A percentile compares a stretch with the other conserved stretches of the same genome.
Conservation (phyloP, 78 protist species). For the Dictyostelium intermedium region DNA sequence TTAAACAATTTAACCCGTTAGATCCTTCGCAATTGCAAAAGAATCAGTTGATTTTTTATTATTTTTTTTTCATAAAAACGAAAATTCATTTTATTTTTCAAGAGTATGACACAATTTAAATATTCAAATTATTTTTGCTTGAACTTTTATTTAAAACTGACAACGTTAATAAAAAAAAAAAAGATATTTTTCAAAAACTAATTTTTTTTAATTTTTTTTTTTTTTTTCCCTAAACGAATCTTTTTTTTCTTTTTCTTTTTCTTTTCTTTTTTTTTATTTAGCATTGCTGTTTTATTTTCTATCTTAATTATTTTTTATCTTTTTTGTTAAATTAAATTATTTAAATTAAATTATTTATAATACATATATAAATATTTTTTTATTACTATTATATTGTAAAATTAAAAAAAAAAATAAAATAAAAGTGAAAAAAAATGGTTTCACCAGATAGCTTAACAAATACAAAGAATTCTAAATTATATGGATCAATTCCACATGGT, state of each 20-base stretch:
- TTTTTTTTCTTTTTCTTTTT: neutral
- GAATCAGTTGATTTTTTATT: neutral
- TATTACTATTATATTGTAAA: neutral
- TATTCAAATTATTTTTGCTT: neutral
- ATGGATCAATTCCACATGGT: slow-evolving; percentile 89
- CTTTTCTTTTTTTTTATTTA: neutral
- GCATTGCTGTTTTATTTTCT: neutral
- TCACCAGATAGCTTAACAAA: neutral
- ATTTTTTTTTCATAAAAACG: neutral
- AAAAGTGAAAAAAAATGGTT: neutral
- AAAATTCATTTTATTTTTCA: neutral
- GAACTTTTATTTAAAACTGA: neutral
- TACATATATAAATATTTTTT: neutral
- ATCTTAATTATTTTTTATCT: neutral
- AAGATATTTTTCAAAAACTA: neutral
- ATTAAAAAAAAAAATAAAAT: neutral
- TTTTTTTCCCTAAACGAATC: neutral
- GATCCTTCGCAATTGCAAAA: neutral
- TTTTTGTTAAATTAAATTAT: neutral
- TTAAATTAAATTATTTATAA: neutral
- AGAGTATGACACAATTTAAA: neutral
- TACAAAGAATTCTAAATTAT: neutral
- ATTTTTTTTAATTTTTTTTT: neutral
- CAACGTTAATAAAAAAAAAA: neutral
- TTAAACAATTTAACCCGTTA: too few species aligned